Evolutionary conservation across 306 rosid species (phyloP), one percentile per base, ranked within the genome.

Genomic region (Pterocarpus santalinus): DNA sequence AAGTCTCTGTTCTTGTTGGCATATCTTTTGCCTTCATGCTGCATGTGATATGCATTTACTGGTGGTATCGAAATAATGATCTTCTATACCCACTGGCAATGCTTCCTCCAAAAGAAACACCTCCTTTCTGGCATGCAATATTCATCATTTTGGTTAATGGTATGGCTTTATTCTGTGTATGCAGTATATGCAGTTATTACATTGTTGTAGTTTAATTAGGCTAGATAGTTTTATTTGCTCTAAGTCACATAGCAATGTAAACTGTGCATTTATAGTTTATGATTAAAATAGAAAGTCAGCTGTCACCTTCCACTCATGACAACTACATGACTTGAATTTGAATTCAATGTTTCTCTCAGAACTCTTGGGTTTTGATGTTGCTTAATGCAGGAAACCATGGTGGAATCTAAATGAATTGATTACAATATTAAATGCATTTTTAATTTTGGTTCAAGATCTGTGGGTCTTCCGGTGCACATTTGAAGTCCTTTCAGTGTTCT

Each of bases 61-160:
- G 92, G 96, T 91, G 92, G 96, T 85, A 79, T 82, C 88, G 41
- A 55, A 86, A 87, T 85, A 97, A 91, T 35, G 92, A 92, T 85
- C 89, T 93, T 80, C 75, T 93, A 11, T 85, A 81, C 74, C 93
- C 96, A 2, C 73, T 95, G 82, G 85, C 78, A 63, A 83, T 95
- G 98, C 84, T 95, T 84, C 98, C 99, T 57, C 99, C 97, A 65
- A 87, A 87, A 82, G 76, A 88, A 57, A 83, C 88, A 36, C 93
- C 93, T 15, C 90, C 93, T 6, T 93, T 95, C 77, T 93, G 99
- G 99, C 93, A 90, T 84, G 89, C 96, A 32, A 66, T 95, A 68
- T 95, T 93, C 84, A 89, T 90, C 88, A 84, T 90, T 81, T 78
- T 95, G 90, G 94, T 91, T 38, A 93, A 95, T 74, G 99, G 99